Conservation (phyloP, 768 basidiomycete species). For the Tricholoma bakamatsutake region DNA sequence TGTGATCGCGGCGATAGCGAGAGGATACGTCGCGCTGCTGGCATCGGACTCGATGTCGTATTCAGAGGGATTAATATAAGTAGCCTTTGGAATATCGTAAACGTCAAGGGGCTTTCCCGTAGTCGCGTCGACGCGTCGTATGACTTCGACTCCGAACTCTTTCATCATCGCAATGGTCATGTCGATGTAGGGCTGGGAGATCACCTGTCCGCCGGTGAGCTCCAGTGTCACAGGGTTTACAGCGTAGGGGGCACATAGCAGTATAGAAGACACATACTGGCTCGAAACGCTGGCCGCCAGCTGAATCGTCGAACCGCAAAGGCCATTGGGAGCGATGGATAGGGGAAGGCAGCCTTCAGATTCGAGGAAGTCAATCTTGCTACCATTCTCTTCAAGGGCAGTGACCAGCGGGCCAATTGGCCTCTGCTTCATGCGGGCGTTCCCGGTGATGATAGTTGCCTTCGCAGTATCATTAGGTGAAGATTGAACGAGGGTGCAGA, state of each 20-base stretch:
- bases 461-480: constrained; percentile 31
- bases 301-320: constrained; percentile 76
- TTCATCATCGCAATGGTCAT: constrained; percentile 99
- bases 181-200: constrained; percentile 98
- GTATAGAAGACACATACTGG: constrained; percentile 96
- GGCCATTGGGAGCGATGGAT: constrained; percentile 75
- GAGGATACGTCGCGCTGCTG: constrained; percentile 92
- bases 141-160: constrained; percentile 79
- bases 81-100: constrained; percentile 80
- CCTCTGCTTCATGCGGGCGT: constrained; percentile 97
- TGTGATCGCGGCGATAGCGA: constrained; percentile 95
- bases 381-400: constrained; percentile 79
- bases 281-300: constrained; percentile 93
- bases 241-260: constrained; percentile 96
- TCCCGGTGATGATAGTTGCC: constrained; percentile 87
- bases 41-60: constrained; percentile 97
- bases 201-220: constrained; percentile 90
- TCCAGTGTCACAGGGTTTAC: constrained; percentile 77
- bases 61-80: constrained; percentile 68
- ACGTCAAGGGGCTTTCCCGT: constrained; percentile 65
- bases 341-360: constrained; percentile 83
- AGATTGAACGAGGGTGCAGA: constrained; percentile 79
- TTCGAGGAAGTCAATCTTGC: constrained; percentile 72
- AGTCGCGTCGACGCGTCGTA: constrained; percentile 52
- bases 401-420: constrained; percentile 95